These are phyloP conservation scores for Talaromyces marneffei DNA, from an alignment of 2,329 filamentous ascomycete species.

Conservation along the genomic window DNA sequence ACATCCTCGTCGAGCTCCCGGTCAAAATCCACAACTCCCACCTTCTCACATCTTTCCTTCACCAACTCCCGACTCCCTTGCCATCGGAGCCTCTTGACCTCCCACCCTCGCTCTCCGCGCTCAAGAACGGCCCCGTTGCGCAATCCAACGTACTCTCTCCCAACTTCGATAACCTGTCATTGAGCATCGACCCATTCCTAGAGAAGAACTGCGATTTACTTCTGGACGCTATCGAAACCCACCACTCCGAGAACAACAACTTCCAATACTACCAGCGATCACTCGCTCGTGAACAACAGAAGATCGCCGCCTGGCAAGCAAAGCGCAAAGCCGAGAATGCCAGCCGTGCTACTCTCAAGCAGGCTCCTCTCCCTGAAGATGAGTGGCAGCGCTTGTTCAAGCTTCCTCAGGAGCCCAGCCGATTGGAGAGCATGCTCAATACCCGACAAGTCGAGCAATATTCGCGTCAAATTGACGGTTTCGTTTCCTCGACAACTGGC, in stretches of 20 bases:
- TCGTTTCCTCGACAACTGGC: slow-evolving; percentile 80
- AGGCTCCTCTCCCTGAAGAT: slow-evolving; percentile 82
- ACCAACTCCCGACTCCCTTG: slow-evolving; percentile 73
- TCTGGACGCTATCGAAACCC: slow-evolving; percentile 91
- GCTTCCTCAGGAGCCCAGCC: slow-evolving; percentile 87
- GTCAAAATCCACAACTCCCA: slow-evolving; percentile 93
- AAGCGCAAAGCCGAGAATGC: slow-evolving; percentile 97
- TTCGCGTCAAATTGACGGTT: slow-evolving; percentile 92
- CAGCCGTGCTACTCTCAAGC: slow-evolving; percentile 76
- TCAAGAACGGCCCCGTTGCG: slow-evolving; percentile 58
- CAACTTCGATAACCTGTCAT: slow-evolving; percentile 82
- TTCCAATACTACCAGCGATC: slow-evolving; percentile 96
- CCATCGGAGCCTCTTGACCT: slow-evolving; percentile 63
- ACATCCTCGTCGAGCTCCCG: slow-evolving; percentile 86
- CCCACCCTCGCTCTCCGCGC: slow-evolving; percentile 71
- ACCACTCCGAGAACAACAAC: slow-evolving; percentile 99
- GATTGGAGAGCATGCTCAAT: slow-evolving; percentile 89
- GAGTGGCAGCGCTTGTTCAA: slow-evolving; percentile 99
- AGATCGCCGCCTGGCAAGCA: slow-evolving; percentile 92
- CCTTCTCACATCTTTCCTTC: slow-evolving; percentile 88
- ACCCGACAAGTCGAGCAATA: slow-evolving; percentile 97
- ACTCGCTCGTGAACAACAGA: slow-evolving; percentile 85
- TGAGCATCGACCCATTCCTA: slow-evolving; percentile 93
- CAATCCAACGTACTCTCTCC: slow-evolving; percentile 67
- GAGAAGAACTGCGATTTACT: slow-evolving; percentile 97